These are phyloP conservation scores for Hypholoma sublateritium DNA, from an alignment of 768 basidiomycete genomes.

Conservation along the genomic window DNA sequence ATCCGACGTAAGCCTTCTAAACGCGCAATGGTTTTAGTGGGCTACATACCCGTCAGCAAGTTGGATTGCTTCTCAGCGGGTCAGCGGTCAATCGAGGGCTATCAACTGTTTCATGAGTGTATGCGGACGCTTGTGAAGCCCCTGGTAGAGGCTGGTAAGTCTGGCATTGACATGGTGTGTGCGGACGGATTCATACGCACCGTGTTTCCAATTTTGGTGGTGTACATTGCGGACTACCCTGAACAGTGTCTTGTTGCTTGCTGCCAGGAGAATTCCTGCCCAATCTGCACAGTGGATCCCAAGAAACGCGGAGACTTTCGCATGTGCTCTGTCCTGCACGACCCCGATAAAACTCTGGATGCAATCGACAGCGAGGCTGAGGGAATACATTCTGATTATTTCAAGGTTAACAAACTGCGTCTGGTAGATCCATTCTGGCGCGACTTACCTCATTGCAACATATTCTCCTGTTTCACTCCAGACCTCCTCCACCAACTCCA, in stretches of 20 bases:
- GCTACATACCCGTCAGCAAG: slow-evolving; percentile 38
- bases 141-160: slow-evolving; percentile 23
- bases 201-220: slow-evolving; percentile 35
- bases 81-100: slow-evolving; percentile 20
- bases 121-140: slow-evolving; percentile 18
- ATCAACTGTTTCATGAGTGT: slow-evolving; percentile 36
- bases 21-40: slow-evolving; percentile 35
- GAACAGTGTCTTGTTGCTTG: slow-evolving; percentile 37
- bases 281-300: slow-evolving; percentile 9
- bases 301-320: slow-evolving; percentile 16
- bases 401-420: slow-evolving; percentile 15
- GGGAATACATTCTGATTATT: slow-evolving; percentile 8
- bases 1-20: slow-evolving; percentile 23
- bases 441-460: slow-evolving; percentile 19
- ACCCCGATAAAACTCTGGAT: slow-evolving; percentile 9
- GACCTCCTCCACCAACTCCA: slow-evolving; percentile 48
- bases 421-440: slow-evolving; percentile 38
- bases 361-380: background rate
- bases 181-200: slow-evolving; percentile 30
- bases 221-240: slow-evolving; percentile 37
- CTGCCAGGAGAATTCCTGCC: slow-evolving; percentile 22
- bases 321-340: background rate
- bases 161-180: slow-evolving; percentile 30
- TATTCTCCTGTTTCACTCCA: slow-evolving; percentile 33
- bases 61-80: slow-evolving; percentile 29